These are phyloP conservation scores for Rosa hybrid DNA, from an alignment of 331 rosid genomes.

Conservation along the genomic window DNA sequence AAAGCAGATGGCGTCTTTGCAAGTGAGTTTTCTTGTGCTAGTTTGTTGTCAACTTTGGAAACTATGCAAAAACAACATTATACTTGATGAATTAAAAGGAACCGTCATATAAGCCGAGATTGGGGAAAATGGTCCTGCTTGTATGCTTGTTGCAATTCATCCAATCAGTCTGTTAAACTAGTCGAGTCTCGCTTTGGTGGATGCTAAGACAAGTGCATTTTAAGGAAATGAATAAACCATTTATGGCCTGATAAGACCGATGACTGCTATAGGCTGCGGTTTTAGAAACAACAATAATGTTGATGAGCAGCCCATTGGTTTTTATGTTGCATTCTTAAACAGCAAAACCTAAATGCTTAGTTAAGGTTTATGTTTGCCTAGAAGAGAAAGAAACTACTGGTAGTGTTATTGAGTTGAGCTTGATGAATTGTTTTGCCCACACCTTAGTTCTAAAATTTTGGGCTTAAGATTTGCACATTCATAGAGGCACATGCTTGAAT, in stretches of 20 bases:
- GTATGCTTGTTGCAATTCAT: background rate
- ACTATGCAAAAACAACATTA: background rate
- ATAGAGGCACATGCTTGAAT: background rate
- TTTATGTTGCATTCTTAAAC: background rate
- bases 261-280: background rate
- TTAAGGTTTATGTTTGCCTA: background rate
- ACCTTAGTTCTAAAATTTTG: background rate
- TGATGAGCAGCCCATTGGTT: background rate
- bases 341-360: background rate
- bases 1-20: slow-evolving; percentile 92
- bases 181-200: background rate
- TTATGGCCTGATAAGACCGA: background rate
- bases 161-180: background rate
- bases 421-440: background rate
- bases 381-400: slow-evolving; percentile 4
- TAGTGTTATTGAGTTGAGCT: background rate
- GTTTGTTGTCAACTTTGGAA: slow-evolving; percentile 7
- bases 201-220: background rate
- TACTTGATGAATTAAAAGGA: background rate
- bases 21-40: slow-evolving; percentile 56
- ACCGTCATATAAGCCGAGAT: background rate
- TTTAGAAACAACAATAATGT: background rate
- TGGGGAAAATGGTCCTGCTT: background rate
- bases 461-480: background rate
- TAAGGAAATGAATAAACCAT: background rate